These are phyloP conservation scores for Carex kokanica DNA, from an alignment of 176 grass and related monocot species.

Conservation along the genomic window DNA sequence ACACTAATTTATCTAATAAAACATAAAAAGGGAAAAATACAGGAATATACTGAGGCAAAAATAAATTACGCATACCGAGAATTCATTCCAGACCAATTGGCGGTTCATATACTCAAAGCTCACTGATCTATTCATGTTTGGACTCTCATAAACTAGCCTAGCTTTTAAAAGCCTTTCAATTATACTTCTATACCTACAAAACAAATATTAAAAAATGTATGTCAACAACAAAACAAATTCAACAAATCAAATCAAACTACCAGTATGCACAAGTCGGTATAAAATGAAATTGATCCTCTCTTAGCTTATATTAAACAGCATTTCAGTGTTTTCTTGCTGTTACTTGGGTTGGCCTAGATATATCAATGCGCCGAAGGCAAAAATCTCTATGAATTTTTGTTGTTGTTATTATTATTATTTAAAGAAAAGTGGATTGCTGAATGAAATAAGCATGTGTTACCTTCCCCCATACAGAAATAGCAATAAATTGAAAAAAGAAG, in stretches of 20 bases:
- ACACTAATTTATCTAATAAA: background rate
- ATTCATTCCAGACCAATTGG: constrained; percentile 98
- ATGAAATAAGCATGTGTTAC: constrained; percentile 37
- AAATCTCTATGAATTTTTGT: background rate
- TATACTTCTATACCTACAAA: constrained; percentile 87
- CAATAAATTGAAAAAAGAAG: constrained; percentile 69
- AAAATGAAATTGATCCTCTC: background rate
- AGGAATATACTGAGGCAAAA: background rate
- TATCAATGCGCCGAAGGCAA: background rate
- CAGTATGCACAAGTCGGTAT: background rate
- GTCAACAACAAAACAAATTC: background rate
- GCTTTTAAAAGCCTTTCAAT: constrained; percentile 90
- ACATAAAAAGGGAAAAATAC: constrained; percentile 19
- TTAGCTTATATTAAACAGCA: background rate
- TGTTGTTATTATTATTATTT: background rate
- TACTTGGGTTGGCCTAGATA: background rate
- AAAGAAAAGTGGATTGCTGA: constrained; percentile 16
- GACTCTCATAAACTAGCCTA: constrained; percentile 86
- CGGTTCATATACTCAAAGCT: constrained; percentile 99
- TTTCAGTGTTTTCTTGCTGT: background rate
- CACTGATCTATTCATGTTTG: constrained; percentile 98
- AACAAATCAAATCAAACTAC: background rate
- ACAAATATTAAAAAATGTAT: constrained; percentile 31
- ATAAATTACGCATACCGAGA: constrained; percentile 57
- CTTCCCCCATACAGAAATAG: constrained; percentile 91